Evolutionary conservation across 108 stramenopile genomes (phyloP), one percentile per base, ranked within the genome.

Genomic region (Conticribra weissflogii): DNA sequence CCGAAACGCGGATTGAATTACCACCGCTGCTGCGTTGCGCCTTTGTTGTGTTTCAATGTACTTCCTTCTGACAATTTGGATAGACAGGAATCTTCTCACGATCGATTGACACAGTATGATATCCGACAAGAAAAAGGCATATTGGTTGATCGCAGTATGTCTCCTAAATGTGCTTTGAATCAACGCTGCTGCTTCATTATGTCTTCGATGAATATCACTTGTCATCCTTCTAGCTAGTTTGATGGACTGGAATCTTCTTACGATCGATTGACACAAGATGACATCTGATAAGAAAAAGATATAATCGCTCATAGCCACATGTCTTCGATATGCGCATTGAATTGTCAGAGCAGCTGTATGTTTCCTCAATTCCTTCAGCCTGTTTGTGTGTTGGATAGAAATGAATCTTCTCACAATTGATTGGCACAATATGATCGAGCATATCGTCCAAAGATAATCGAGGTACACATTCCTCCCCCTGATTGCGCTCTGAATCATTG

Each of bases 141-240:
- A 91, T 49, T 83, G 76, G 3, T 81, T 75, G 61, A 71, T 83
- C 19, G 76, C 64, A 21, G 82, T 81, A 44, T 85, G 87, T 7
- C 82, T 75, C 44, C 89, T 69, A 86, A 86, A 91, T 9, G 61
- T 53, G 33, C 60, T 71, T 54, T 87, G 86, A 67, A 91, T 91
- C 51, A 62, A 54, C 2, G 74, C 73, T 5, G 85, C 83, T 2
- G 84, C 82, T 4, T 22, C 29, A 29, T 62, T 46, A 3, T 17
- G 33, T 63, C 51, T 78, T 48, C 23, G 28, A 21, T 44, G 34
- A 7, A 34, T 5, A 28, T 59, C 27, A 30, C 31, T 59, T 41
- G 27, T 17, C 63, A 56, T 12, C 56, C 28, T 50, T 41, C 36
- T 41, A 5, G 12, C 12, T 5, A 9, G 36, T 12, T 41, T 5